A percentile compares a stretch with the other conserved stretches of the same genome.
These are phyloP conservation scores for Phytophthora sp. DNA, from an alignment of 352 stramenopile species.

Conservation along the genomic window DNA sequence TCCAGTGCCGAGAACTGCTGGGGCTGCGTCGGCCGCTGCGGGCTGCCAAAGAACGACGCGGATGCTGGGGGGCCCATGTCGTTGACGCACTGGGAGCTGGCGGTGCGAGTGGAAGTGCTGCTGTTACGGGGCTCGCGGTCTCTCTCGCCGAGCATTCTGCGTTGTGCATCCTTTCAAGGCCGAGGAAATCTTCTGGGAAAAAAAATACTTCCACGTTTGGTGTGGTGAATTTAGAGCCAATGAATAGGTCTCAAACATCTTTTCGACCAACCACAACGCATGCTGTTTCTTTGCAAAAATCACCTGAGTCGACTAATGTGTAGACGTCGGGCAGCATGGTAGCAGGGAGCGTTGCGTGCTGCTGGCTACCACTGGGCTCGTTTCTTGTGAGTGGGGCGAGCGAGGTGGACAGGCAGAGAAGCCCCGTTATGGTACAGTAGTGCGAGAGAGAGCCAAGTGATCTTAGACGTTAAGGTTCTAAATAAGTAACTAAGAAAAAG, in stretches of 20 bases:
- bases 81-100: background rate
- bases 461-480: conserved; percentile 26
- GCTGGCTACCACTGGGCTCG: too few relatives aligned
- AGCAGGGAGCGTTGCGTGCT: too few relatives aligned
- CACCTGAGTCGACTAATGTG: conserved; percentile 17
- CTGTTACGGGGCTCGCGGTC: conserved; percentile 7
- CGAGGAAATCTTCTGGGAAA: conserved; percentile 37
- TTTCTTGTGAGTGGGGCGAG: background rate
- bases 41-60: conserved; percentile 5
- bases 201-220: conserved; percentile 36
- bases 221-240: conserved; percentile 17
- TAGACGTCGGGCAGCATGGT: too few relatives aligned
- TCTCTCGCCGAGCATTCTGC: conserved; percentile 40
- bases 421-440: background rate
- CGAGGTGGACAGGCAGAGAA: background rate
- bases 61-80: conserved; percentile 3
- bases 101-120: background rate
- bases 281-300: conserved; percentile 8
- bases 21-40: background rate
- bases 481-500: conserved; percentile 18
- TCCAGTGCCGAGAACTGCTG: conserved; percentile 1
- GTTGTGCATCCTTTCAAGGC: conserved; percentile 50
- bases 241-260: background rate
- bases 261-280: conserved; percentile 14
- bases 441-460: conserved; percentile 5